phyloP scores from a whole-genome alignment of 2,329 filamentous ascomycete genomes.

The Alternaria ventricosa region DNA sequence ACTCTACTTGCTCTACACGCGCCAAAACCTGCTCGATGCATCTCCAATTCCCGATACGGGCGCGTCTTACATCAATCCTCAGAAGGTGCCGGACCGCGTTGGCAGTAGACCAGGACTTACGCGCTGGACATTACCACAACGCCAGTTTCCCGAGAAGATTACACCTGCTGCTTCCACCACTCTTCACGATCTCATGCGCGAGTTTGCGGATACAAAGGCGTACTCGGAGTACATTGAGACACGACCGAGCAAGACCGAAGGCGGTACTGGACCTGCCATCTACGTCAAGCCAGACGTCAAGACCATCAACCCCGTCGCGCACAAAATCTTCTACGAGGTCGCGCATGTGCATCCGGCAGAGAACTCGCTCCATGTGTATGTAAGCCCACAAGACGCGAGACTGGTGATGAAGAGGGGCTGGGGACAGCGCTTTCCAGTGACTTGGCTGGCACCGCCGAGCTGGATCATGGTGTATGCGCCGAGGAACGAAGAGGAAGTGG shows the following conservation, averaged over 20 bases:
- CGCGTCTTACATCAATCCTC: slow-evolving; percentile 30
- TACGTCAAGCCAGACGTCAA: slow-evolving; percentile 35
- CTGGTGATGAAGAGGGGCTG: slow-evolving; percentile 76
- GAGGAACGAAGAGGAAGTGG: slow-evolving; percentile 70
- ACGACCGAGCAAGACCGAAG: slow-evolving; percentile 37
- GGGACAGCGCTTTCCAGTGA: slow-evolving; percentile 68
- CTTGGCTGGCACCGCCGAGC: slow-evolving; percentile 38
- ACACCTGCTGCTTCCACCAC: slow-evolving; percentile 23
- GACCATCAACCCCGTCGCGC: slow-evolving; percentile 35
- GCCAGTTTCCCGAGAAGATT: slow-evolving; percentile 31
- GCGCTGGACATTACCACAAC: slow-evolving; percentile 42
- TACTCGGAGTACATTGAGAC: slow-evolving; percentile 29
- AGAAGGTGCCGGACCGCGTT: slow-evolving; percentile 25
- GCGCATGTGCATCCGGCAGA: slow-evolving; percentile 77
- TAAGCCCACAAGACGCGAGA: slow-evolving; percentile 77
- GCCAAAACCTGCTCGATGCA: slow-evolving; percentile 32
- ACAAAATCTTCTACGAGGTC: slow-evolving; percentile 42
- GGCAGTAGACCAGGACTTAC: slow-evolving; percentile 29
- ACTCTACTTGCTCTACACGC: slow-evolving; percentile 33
- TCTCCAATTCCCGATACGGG: slow-evolving; percentile 33
- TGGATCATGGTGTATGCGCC: slow-evolving; percentile 79
- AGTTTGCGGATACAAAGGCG: slow-evolving; percentile 24
- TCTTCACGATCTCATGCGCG: slow-evolving; percentile 31
- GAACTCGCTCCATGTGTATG: slow-evolving; percentile 76
- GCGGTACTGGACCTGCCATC: slow-evolving; percentile 40